Percentiles rank a stretch among this genome's conserved stretches.
Evolutionary conservation across 306 rosid genomes (phyloP).

Genomic region (Mucuna pruriens): DNA sequence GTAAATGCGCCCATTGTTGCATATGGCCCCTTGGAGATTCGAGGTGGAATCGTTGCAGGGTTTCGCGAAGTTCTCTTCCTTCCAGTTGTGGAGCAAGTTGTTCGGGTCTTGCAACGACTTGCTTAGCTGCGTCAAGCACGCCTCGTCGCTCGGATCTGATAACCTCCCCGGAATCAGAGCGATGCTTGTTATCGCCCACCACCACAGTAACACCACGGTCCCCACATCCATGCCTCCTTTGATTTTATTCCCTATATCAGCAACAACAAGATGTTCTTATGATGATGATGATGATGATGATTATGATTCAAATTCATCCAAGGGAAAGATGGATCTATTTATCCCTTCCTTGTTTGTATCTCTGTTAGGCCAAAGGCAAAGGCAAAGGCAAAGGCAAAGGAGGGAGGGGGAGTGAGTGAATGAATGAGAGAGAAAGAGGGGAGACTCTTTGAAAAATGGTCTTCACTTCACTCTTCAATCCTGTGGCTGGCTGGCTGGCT

Average conservation of each 20-base stretch:
- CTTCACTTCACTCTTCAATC: slow-evolving; percentile 1
- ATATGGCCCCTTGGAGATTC: slow-evolving; percentile 74
- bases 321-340: slow-evolving; percentile 17
- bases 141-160: slow-evolving; percentile 92
- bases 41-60: slow-evolving; percentile 91
- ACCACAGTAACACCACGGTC: slow-evolving; percentile 39
- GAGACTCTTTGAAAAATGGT: slow-evolving; percentile 17
- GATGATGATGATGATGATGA: too few relatives aligned
- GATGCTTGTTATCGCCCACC: neutral
- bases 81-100: slow-evolving; percentile 72
- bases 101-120: slow-evolving; percentile 70
- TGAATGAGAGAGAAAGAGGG: neutral
- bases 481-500: neutral
- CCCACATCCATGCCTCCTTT: too few relatives aligned
- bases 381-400: too few relatives aligned
- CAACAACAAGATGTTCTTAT: too few relatives aligned
- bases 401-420: too few relatives aligned
- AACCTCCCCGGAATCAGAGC: slow-evolving; percentile 1
- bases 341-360: neutral
- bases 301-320: too few relatives aligned
- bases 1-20: slow-evolving; percentile 95
- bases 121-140: slow-evolving; percentile 69
- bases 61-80: slow-evolving; percentile 58
- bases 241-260: too few relatives aligned
- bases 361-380: slow-evolving; percentile 32